Evolutionary conservation across 2,329 filamentous ascomycete species (phyloP).

Genomic region (Paecilomyces niveus): DNA sequence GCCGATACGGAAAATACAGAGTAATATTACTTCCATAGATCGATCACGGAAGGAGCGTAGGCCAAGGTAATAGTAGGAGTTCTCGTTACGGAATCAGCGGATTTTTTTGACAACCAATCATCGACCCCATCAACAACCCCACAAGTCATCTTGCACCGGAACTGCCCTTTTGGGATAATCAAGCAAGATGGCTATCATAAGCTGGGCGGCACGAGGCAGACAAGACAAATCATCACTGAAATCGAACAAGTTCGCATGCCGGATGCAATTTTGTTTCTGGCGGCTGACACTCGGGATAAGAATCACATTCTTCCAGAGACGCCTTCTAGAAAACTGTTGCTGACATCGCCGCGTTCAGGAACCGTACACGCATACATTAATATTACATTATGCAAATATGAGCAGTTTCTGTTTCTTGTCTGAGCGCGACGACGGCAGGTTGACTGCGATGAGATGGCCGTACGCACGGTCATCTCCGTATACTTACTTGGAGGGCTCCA

Average conservation of each 20-base stretch:
- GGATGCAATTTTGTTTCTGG: not conserved
- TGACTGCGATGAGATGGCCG: no score
- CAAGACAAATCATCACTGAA: not conserved
- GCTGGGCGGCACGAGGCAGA: not conserved
- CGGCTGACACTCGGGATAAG: not conserved
- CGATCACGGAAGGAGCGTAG: not conserved
- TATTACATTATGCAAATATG: not conserved
- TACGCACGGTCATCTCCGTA: no score
- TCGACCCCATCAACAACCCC: not conserved
- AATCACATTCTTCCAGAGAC: not conserved
- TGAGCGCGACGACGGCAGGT: no score
- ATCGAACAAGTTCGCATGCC: not conserved
- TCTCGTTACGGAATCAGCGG: not conserved
- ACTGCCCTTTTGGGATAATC: not conserved
- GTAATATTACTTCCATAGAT: not conserved
- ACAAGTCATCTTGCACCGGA: not conserved
- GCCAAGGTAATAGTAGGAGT: not conserved
- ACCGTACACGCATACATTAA: no score
- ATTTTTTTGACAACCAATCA: not conserved
- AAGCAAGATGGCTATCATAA: not conserved
- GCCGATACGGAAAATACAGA: not conserved
- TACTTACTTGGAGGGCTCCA: no score
- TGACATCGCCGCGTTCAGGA: not conserved
- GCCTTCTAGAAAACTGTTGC: not conserved
- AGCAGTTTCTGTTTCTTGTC: no score